Evolutionary conservation across 2,329 filamentous ascomycete species (phyloP), one percentile per base, ranked within the genome.

Genomic region (Trichoderma aggressivum): DNA sequence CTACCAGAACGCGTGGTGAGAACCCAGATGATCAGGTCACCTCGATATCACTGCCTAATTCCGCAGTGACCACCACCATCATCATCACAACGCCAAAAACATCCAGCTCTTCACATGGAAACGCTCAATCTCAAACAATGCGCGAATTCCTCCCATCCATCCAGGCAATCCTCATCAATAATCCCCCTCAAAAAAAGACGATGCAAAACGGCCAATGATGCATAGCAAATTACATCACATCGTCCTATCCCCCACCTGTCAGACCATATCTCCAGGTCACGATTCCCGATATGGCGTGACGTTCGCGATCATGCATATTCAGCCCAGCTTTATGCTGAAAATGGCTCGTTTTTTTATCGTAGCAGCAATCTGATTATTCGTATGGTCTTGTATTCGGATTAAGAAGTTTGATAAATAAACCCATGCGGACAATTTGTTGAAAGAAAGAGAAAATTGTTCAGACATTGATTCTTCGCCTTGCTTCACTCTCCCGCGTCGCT

Each of bases 251-350:
- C 53, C 36, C 21, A 32, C 47, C 55, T 18, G 61, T 71, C 69
- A 65, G 61, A 66, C 69, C 69, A 71, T 66, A 14, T 50, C 55
- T 55, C 61, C 8, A 47, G 61, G 30, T 39, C 43, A 50, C 39
- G 36, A 60, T 59, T 53, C 32, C 61, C 69, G 39, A 71, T 60
- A 39, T 71, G 69, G 61, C 61, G 53, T 71, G 69, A 71, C 62
- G n/a, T 8, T 21, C 36, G 2, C 36, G 14, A 66, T 71, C 53
- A 71, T 69, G 66, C 39, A 43, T 68, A 34, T 68, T 68, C 28
- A 58, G 64, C 55, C 36, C 64, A 67, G 53, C 36, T 14, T 14
- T 58, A 47, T 60, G 36, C 5, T 59, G 39, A 59, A 59, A 68
- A 68, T 68, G 64, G 64, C 53, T 60, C 64, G 55, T 30, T 34